Evolutionary conservation across 768 basidiomycete species (phyloP).

Genomic region (Lentinula edodes): DNA sequence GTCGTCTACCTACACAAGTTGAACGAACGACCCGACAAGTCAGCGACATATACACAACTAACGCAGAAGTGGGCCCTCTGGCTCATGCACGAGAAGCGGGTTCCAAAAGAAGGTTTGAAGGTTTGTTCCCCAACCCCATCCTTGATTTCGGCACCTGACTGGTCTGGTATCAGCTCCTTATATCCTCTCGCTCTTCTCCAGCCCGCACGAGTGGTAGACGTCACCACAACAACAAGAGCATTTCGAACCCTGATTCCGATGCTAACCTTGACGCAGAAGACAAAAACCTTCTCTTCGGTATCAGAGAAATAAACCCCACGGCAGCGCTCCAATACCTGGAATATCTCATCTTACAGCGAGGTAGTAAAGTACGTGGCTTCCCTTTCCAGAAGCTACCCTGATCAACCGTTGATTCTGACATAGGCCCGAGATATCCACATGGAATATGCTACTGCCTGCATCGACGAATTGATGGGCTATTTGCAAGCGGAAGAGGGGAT

Average conservation of each 20-base stretch:
- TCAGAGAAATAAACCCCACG: slow-evolving; percentile 47
- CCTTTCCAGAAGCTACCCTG: neutral
- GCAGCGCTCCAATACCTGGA: slow-evolving; percentile 75
- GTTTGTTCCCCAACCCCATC: slow-evolving; percentile 28
- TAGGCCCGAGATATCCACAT: slow-evolving; percentile 64
- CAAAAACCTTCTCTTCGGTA: slow-evolving; percentile 45
- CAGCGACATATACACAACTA: slow-evolving; percentile 19
- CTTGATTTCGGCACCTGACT: neutral
- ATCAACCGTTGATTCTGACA: neutral
- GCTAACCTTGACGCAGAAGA: slow-evolving; percentile 47
- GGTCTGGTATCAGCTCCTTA: slow-evolving; percentile 47
- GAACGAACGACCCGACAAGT: slow-evolving; percentile 39
- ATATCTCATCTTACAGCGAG: slow-evolving; percentile 68
- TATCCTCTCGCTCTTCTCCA: slow-evolving; percentile 16
- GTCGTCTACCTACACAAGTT: slow-evolving; percentile 50
- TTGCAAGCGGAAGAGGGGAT: slow-evolving; percentile 43
- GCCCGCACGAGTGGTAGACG: slow-evolving; percentile 49
- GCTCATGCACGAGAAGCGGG: slow-evolving; percentile 52
- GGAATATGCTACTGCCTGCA: slow-evolving; percentile 51
- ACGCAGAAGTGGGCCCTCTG: slow-evolving; percentile 77
- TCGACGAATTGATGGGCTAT: slow-evolving; percentile 48
- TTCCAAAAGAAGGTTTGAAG: slow-evolving; percentile 67
- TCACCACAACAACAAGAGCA: neutral
- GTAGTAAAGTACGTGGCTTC: slow-evolving; percentile 43
- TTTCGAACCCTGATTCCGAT: neutral